Base-by-base conservation (phyloP, 1,139 yeast species). In the Pichia sorboxylosa region DNA sequence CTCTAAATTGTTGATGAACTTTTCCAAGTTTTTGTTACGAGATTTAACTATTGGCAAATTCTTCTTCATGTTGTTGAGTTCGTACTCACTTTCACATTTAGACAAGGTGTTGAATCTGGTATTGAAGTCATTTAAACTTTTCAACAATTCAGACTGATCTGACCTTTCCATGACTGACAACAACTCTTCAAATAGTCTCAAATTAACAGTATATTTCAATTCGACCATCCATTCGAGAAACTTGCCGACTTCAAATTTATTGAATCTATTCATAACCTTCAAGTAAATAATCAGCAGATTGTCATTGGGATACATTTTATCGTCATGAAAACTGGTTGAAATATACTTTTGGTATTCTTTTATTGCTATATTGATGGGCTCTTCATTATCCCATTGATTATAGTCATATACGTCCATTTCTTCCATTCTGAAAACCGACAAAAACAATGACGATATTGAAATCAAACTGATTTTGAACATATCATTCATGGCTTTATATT, bases 351-450 rank as follows among this genome's bases (percentile, higher is more conserved):
- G 64, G 51, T 76, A 72, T 47, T 77, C 82, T 27, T 60, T 64
- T 6, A 74, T 63, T 0, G 81, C 76, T 13, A 74, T 59, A 41
- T 76, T 83, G 1, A 78, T 62, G 0, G 85, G 81, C 37, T 55
- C 32, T 6, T 25, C 14, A 11, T 28, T 29, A 5, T 33, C 37
- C 51, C 51, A 48, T 10, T 17, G 19, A 5, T 35, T 26, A 2
- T 29, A 18, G 9, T 40, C 35, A 27, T 43, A 37, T 2, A 5
- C 15, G 1, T 35, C 43, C 16, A 27, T 31, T 28, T 49, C 52
- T 18, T 37, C 36, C 19, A 49, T 21, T 29, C 48, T 37, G n/a
- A 40, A 35, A n/a, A 44, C 41, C 1, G 54, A 41, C 3, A 58
- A 48, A 6, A 73, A 49, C 15, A 73, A 51, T 0, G 74, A 70